phyloP scores from a whole-genome alignment of 768 basidiomycete species.

The Tricholoma flavovirens region DNA sequence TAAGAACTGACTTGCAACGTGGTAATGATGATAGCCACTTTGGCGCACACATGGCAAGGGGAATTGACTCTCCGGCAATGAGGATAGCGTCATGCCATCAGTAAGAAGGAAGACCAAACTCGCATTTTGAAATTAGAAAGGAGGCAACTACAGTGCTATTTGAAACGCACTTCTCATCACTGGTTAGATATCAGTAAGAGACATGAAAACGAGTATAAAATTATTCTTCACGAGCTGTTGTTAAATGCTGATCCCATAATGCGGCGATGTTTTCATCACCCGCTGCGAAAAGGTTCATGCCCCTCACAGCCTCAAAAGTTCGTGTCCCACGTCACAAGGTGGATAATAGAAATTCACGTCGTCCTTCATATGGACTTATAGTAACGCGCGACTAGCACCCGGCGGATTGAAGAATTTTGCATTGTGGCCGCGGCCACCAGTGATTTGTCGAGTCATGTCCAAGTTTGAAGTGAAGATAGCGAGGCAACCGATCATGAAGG shows the following conservation, averaged over 20 bases:
- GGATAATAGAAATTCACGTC: background rate
- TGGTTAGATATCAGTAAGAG: constrained; percentile 12
- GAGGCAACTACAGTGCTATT: too few relatives aligned
- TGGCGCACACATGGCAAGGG: constrained; percentile 24
- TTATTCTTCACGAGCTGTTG: constrained; percentile 29
- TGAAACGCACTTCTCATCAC: too few relatives aligned
- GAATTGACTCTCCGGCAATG: constrained; percentile 24
- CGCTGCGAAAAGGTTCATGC: constrained; percentile 39
- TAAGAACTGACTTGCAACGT: constrained; percentile 23
- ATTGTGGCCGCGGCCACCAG: constrained; percentile 32
- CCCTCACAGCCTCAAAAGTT: constrained; percentile 35
- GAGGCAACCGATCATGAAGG: constrained; percentile 32
- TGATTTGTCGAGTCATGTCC: constrained; percentile 42
- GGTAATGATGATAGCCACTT: constrained; percentile 35
- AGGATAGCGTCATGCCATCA: constrained; percentile 36
- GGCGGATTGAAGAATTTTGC: constrained; percentile 36
- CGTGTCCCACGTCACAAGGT: background rate
- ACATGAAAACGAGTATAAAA: background rate
- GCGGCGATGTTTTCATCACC: constrained; percentile 39
- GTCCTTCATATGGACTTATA: constrained; percentile 20
- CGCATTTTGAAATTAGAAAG: constrained; percentile 40
- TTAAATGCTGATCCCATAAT: constrained; percentile 41
- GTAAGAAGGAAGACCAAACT: constrained; percentile 39
- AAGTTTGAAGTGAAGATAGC: constrained; percentile 39
- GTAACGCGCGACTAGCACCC: constrained; percentile 22